Base-by-base conservation (phyloP, 108 stramenopile species). In the Cyclotella baltica region DNA sequence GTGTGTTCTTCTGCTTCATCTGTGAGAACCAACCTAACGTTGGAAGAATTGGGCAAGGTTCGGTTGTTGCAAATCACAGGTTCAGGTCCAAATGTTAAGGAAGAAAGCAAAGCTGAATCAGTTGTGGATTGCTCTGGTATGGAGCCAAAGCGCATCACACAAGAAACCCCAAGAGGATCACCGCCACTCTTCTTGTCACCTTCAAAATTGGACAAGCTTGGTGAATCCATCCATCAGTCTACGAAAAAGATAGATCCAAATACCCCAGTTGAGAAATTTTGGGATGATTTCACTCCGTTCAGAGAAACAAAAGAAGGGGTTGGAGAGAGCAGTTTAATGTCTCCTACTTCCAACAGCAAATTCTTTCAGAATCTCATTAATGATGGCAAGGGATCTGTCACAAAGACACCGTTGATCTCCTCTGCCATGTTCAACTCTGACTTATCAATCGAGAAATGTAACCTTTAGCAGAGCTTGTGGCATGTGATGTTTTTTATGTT, bases 131-230 rank as follows among this genome's bases (percentile, higher is more conserved):
- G 67, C 61, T 69, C 67, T 68, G 47, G 67, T 35, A 55, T 77
- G 68, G 69, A 77, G 51, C 76, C 69, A 30, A 77, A 70, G 69
- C 61, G 70, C 46, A 70, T 70, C 68, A 70, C 76, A 19, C 76
- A 70, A 63, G 69, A 70, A 35, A 62, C 68, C 13, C 76, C 62
- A 31, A 9, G 25, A 4, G 35, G 28, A 9, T 29, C 66, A 31
- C 36, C 72, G n/a, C 72, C 75, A 55, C 65, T 38, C 10, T 76
- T 76, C 29, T 76, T 58, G 13, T 58, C 75, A 15, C 74, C 74
- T 29, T 35, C 33, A 52, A 64, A 66, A 52, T 56, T 75, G 55
- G 63, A 75, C 40, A 75, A 75, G 38, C 31, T 57, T 46, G 38
- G 22, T 11, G 67, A 48, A 51, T 68, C 76, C 27, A 53, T 70